phyloP scores from a whole-genome alignment of 2,329 filamentous ascomycete genomes.

The Pseudogymnoascus destructans region DNA sequence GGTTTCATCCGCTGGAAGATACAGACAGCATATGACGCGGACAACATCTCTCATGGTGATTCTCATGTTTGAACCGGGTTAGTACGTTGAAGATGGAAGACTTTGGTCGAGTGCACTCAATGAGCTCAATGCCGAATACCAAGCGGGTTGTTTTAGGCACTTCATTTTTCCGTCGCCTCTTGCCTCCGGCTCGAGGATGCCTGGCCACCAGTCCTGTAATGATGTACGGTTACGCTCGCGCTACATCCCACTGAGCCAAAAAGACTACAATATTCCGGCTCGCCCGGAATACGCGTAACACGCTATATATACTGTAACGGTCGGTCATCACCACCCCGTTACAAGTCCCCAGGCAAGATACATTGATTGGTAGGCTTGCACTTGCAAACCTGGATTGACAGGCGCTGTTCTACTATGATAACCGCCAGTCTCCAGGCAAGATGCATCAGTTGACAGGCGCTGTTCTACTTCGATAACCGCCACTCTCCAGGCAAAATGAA shows the following conservation, averaged over 20 bases:
- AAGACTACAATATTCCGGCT: no score
- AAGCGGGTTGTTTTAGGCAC: not conserved
- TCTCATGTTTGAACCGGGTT: not conserved
- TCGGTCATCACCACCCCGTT: no score
- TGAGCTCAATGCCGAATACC: not conserved
- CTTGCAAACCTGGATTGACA: not conserved
- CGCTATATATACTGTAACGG: no score
- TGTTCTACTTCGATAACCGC: not conserved
- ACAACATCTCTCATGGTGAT: not conserved
- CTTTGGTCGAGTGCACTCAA: not conserved
- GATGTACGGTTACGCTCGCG: no score
- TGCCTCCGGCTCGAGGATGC: not conserved
- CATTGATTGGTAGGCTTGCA: not conserved
- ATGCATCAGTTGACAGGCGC: not conserved
- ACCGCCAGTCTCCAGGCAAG: not conserved
- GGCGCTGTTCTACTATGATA: not conserved
- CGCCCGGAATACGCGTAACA: no score
- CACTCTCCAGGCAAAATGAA: not conserved
- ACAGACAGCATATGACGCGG: not conserved
- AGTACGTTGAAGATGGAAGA: not conserved
- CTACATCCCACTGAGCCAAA: no score
- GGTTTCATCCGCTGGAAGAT: not conserved
- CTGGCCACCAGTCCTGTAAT: no score
- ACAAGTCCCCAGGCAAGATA: not conserved
- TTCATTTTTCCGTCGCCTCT: slow-evolving; percentile 1